Conservation (phyloP, 2,329 filamentous ascomycete species). For the Colletotrichum limetticola region DNA sequence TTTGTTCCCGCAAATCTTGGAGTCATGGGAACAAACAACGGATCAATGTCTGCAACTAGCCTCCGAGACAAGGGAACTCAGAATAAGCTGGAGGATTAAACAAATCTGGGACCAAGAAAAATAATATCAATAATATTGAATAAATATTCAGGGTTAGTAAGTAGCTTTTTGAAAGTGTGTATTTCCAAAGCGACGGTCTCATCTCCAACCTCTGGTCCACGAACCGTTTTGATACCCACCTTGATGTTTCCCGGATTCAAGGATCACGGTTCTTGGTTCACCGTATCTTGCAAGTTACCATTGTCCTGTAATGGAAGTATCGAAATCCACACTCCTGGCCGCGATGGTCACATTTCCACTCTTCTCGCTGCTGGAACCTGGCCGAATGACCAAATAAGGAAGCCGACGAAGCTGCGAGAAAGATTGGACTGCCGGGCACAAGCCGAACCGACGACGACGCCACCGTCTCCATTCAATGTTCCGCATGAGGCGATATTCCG, state of each 20-base stretch:
- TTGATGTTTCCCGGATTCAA: background rate
- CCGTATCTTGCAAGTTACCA: background rate
- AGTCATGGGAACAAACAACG: constrained; percentile 30
- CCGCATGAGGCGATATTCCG: constrained; percentile 22
- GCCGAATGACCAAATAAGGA: constrained; percentile 2
- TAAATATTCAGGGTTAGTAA: no score
- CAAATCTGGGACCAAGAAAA: background rate
- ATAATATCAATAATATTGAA: background rate
- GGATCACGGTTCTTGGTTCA: constrained; percentile 18
- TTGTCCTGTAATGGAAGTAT: background rate
- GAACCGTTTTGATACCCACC: constrained; percentile 9
- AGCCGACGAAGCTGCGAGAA: background rate
- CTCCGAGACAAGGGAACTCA: background rate
- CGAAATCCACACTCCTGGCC: background rate
- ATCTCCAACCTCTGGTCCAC: background rate
- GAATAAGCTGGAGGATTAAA: background rate
- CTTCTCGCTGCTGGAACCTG: constrained; percentile 18
- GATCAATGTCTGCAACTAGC: constrained; percentile 24
- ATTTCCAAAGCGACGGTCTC: background rate
- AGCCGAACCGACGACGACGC: constrained; percentile 12
- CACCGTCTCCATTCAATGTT: background rate
- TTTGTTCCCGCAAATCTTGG: background rate
- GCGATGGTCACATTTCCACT: constrained; percentile 17
- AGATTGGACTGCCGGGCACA: background rate
- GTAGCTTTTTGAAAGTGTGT: no score